Evolutionary conservation across 805 yeast species (phyloP).

Genomic region (Sugiyamaella boreocaroliniensis): DNA sequence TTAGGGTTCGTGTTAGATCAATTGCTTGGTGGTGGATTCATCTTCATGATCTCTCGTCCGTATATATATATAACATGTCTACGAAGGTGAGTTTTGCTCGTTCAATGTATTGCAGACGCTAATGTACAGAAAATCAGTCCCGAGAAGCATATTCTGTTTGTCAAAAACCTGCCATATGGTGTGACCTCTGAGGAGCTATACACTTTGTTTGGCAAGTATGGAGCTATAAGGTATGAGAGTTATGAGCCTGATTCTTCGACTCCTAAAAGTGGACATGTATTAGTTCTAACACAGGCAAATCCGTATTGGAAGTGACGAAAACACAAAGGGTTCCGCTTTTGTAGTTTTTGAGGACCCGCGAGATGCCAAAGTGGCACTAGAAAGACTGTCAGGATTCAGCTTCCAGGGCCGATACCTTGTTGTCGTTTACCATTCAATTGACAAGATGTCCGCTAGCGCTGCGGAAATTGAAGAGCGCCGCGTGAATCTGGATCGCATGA

Average conservation of each 20-base stretch:
- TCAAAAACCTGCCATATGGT: slow-evolving; percentile 53
- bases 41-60: neutral
- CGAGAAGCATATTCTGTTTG: slow-evolving; percentile 37
- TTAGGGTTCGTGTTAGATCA: neutral
- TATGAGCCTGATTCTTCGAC: neutral
- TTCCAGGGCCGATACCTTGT: slow-evolving; percentile 54
- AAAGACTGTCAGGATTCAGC: slow-evolving; percentile 54
- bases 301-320: slow-evolving; percentile 36
- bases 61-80: neutral
- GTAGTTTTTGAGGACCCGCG: slow-evolving; percentile 45
- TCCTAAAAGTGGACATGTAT: neutral
- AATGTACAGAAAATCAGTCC: neutral
- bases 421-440: slow-evolving; percentile 43
- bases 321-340: slow-evolving; percentile 47
- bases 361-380: slow-evolving; percentile 45
- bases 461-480: slow-evolving; percentile 28
- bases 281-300: slow-evolving; percentile 36
- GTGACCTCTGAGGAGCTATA: slow-evolving; percentile 42
- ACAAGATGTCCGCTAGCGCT: slow-evolving; percentile 26
- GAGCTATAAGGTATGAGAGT: slow-evolving; percentile 36
- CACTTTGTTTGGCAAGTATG: slow-evolving; percentile 48
- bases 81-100: neutral
- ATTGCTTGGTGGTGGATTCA: neutral
- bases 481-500: slow-evolving; percentile 28
- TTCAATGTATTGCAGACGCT: neutral